A percentile compares a stretch with the other conserved stretches of the same genome.
These are phyloP conservation scores for Rachicladosporium sp. DNA, from an alignment of 2,329 filamentous ascomycete genomes.

Conservation along the genomic window DNA sequence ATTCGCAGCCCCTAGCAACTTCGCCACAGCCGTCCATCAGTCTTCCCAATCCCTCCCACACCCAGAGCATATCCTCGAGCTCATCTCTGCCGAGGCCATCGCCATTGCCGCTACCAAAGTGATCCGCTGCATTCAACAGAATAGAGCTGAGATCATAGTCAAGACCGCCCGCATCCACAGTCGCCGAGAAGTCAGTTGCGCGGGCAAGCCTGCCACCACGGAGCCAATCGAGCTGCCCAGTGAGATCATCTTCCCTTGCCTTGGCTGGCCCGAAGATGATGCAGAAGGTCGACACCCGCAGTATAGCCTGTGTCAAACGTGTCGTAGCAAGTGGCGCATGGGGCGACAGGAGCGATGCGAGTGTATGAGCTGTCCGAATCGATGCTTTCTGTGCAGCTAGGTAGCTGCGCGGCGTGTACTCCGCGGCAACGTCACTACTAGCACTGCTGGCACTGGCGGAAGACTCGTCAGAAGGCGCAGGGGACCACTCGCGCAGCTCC, in stretches of 20 bases:
- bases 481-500: conserved; percentile 48
- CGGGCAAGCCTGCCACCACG: conserved; percentile 43
- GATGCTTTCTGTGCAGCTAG: too few relatives aligned
- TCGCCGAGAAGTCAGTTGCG: conserved; percentile 32
- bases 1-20: conserved; percentile 3
- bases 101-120: conserved; percentile 46
- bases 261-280: conserved; percentile 49
- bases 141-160: conserved; percentile 40
- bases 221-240: conserved; percentile 51
- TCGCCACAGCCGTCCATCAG: conserved; percentile 39
- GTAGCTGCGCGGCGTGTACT: too few relatives aligned
- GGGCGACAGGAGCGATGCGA: too few relatives aligned
- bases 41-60: conserved; percentile 49
- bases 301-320: conserved; percentile 49
- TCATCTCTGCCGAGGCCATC: conserved; percentile 42
- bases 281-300: conserved; percentile 56
- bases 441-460: conserved; percentile 13
- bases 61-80: conserved; percentile 52
- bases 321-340: conserved; percentile 15
- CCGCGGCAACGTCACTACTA: too few relatives aligned
- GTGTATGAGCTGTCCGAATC: too few relatives aligned
- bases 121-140: conserved; percentile 42
- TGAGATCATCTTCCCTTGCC: conserved; percentile 45
- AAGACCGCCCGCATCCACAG: conserved; percentile 32
- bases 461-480: conserved; percentile 34